Conservation (phyloP, 2,329 filamentous ascomycete genomes). For the Cryphonectria radicalis region DNA sequence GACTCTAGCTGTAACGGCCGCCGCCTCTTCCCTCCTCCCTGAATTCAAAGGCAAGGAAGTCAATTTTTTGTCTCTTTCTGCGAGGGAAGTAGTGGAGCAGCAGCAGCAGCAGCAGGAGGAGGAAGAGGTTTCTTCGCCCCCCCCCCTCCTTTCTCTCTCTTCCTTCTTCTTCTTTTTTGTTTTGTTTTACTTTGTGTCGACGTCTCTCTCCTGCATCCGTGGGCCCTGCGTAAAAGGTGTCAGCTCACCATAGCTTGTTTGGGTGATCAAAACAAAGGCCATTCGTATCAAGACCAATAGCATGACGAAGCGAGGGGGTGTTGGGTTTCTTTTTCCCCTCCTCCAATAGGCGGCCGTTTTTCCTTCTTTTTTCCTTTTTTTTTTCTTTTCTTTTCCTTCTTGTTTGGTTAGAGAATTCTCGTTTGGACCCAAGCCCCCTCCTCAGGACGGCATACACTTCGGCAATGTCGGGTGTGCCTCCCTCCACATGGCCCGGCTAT, state of each 20-base stretch:
- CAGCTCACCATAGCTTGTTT: neutral
- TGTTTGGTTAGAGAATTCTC: neutral
- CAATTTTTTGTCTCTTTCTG: neutral
- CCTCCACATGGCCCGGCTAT: neutral
- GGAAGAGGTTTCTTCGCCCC: neutral
- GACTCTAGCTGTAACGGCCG: conserved; percentile 1
- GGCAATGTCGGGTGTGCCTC: neutral
- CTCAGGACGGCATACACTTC: neutral
- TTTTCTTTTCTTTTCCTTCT: too few relatives aligned
- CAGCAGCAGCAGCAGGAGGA: neutral
- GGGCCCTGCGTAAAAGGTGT: neutral
- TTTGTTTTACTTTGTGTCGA: conserved; percentile 3
- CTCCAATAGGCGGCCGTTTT: neutral
- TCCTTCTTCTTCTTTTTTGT: neutral
- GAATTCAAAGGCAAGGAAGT: neutral
- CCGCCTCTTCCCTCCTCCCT: neutral
- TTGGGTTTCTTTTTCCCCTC: neutral
- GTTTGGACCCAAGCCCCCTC: too few relatives aligned
- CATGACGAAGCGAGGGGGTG: neutral
- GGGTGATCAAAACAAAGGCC: neutral
- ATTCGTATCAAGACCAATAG: conserved; percentile 4
- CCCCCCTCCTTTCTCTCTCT: too few relatives aligned
- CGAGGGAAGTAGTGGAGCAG: neutral
- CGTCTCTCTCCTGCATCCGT: neutral
- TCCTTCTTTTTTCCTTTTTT: too few relatives aligned